Base-by-base conservation (phyloP, 768 basidiomycete genomes). In the Suillus discolor region DNA sequence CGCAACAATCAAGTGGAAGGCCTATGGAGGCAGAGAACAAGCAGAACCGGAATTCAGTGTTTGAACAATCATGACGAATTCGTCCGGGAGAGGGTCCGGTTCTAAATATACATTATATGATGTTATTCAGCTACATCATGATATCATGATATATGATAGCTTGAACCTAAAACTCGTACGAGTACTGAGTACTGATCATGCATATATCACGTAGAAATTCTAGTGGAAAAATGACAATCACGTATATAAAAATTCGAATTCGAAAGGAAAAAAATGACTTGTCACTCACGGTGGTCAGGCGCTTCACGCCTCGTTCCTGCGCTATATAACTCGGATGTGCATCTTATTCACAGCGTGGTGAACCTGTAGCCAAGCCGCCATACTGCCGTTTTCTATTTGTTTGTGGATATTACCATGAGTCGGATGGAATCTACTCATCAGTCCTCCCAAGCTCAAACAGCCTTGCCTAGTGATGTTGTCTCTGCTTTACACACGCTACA, bases 401-500 rank as follows among this genome's bases (percentile, higher is more conserved):
- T 55, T 55, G 31, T 31, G 31, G 23, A 62, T 60, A 31, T 31
- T 31, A 68, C 39, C 66, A 75, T 77, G 74, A 75, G 74, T 68
- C 71, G 72, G 67, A 31, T 71, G 57, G 66, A 68, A 12, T 70
- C 71, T 65, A 65, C 68, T 61, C 64, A 69, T 62, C 69, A 59
- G 49, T 68, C 74, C 25, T 62, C 75, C 25, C 75, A 73, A 49
- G 42, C 44, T 45, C 71, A 69, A 36, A 16, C 65, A 18, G 3
- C 20, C 20, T 44, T 76, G 31, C 75, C 75, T 47, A 60, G 57
- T 34, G 75, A 76, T 61, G 75, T 76, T 28, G 63, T 73, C 34
- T 71, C 76, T 16, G 75, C 75, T 36, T 69, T 76, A 34, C 49
- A 57, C 34, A 34, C 76, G 36, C 69, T 76, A 55, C 75, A 76